Conservation (phyloP, 2,329 filamentous ascomycete genomes). For the Pseudocercospora ulei region DNA sequence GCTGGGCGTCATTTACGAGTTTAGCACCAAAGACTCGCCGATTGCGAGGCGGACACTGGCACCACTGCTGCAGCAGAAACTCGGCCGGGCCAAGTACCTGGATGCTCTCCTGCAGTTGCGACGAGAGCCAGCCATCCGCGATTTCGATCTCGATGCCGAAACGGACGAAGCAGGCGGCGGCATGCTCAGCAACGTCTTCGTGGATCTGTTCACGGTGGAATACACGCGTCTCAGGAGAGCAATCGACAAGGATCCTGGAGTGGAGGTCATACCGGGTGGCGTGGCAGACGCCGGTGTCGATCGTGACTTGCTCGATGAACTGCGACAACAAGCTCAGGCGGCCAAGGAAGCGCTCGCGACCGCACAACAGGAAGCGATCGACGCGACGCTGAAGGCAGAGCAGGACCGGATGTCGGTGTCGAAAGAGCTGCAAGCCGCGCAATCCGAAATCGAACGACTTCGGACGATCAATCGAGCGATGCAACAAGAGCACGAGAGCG, state of each 20-base stretch:
- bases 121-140: conserved; percentile 66
- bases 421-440: conserved; percentile 41
- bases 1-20: conserved; percentile 85
- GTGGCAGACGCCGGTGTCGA: conserved; percentile 87
- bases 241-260: conserved; percentile 79
- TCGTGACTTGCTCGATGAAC: conserved; percentile 78
- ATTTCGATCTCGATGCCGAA: conserved; percentile 62
- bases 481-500: conserved; percentile 57
- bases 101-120: conserved; percentile 70
- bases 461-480: conserved; percentile 61
- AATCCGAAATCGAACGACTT: conserved; percentile 44
- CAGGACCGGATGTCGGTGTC: conserved; percentile 35
- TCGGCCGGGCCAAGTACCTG: conserved; percentile 80
- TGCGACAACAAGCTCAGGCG: conserved; percentile 67
- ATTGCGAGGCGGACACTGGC: conserved; percentile 73
- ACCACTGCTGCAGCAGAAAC: conserved; percentile 61
- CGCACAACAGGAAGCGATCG: conserved; percentile 48
- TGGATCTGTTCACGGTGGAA: conserved; percentile 93
- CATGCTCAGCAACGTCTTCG: conserved; percentile 62
- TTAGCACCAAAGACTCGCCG: conserved; percentile 93
- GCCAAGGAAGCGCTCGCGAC: conserved; percentile 54
- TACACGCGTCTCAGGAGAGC: conserved; percentile 75
- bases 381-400: conserved; percentile 50
- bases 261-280: conserved; percentile 71
- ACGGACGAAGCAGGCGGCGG: conserved; percentile 24